Conservation (phyloP, 2,329 filamentous ascomycete genomes). For the Aureobasidium melanogenum region DNA sequence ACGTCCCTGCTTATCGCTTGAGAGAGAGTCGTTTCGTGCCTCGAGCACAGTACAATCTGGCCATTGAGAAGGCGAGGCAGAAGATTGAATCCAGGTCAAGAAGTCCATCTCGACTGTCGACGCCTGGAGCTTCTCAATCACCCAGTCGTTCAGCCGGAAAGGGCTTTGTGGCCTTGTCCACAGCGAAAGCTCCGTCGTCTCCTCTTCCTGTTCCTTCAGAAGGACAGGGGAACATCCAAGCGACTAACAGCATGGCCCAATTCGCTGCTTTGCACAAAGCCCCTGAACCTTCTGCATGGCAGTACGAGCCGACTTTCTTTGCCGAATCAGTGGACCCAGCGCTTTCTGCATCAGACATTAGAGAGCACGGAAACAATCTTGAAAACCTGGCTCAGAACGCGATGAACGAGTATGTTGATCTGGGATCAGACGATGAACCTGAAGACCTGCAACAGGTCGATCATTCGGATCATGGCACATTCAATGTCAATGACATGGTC, state of each 20-base stretch:
- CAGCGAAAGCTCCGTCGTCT: neutral
- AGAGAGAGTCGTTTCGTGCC: conserved; percentile 29
- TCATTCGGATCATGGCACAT: neutral
- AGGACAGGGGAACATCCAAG: neutral
- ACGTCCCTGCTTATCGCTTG: conserved; percentile 27
- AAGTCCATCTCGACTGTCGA: neutral
- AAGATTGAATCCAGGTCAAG: conserved; percentile 15
- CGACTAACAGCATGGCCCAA: neutral
- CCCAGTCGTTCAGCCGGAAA: neutral
- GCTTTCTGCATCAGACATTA: neutral
- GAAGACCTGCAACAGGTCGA: neutral
- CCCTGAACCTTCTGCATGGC: neutral
- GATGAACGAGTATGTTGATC: neutral
- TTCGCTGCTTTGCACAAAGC: neutral
- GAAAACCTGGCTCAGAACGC: neutral
- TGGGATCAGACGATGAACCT: neutral
- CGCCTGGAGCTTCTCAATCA: neutral
- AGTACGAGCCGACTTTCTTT: neutral
- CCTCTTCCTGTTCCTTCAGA: neutral
- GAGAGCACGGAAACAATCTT: neutral
- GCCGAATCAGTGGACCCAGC: neutral
- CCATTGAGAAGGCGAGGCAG: conserved; percentile 25
- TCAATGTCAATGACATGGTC: neutral
- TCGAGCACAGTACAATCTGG: conserved; percentile 26
- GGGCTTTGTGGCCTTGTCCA: neutral